Percentiles rank a stretch among this genome's conserved stretches.
Conservation (phyloP, 345 rosid genomes). For the Durio zibethinus region DNA sequence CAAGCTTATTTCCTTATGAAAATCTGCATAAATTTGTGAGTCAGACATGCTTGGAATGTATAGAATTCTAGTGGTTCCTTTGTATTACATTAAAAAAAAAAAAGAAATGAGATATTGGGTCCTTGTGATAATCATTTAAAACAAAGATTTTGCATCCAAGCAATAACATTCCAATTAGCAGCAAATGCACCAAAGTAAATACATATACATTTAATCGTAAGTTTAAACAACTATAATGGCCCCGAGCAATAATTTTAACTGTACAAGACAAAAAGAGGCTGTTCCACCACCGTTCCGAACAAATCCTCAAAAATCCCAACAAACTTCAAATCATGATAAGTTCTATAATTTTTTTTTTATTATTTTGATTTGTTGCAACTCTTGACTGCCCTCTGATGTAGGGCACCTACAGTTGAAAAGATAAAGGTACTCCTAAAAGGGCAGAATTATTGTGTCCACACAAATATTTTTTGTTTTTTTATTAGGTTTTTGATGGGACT, state of each 20-base stretch:
- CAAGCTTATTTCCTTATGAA: too few species aligned
- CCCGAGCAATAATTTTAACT: background rate
- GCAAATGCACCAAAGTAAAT: background rate
- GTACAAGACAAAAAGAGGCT: conserved; percentile 20
- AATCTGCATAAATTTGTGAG: background rate
- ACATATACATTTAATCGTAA: background rate
- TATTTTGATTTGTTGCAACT: background rate
- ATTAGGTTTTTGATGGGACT: background rate
- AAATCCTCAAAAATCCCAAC: conserved; percentile 11
- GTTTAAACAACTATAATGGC: background rate
- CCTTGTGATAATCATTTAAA: background rate
- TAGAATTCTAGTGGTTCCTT: background rate
- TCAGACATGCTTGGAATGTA: background rate
- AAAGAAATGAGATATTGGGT: background rate
- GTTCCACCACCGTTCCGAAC: conserved; percentile 19
- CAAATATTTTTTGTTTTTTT: background rate
- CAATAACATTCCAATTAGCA: background rate
- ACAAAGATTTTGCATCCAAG: background rate
- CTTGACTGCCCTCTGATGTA: background rate
- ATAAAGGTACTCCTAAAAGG: conserved; percentile 7
- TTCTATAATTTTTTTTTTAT: background rate
- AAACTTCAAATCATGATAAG: conserved; percentile 6
- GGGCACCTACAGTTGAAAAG: conserved; percentile 23
- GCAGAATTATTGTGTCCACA: conserved; percentile 15
- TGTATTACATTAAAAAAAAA: background rate